Evolutionary conservation across 164 flowering plant species (phyloP).

Genomic region (Liquidambar formosana): DNA sequence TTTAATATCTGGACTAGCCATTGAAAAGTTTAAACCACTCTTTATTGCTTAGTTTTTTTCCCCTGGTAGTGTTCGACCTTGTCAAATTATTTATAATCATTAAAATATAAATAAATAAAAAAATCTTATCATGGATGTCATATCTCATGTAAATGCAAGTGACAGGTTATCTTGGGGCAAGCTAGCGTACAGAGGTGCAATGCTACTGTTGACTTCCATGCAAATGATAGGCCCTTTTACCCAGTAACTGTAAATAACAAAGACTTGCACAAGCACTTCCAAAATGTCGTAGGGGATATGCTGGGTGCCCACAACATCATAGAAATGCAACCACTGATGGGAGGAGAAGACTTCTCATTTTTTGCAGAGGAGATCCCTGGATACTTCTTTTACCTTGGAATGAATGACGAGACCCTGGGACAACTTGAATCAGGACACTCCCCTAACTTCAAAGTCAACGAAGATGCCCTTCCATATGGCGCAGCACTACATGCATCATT

Average conservation of each 20-base stretch:
- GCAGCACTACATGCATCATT: constrained; percentile 41
- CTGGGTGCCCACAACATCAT: constrained; percentile 24
- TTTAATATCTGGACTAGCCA: not conserved
- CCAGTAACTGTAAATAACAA: constrained; percentile 32
- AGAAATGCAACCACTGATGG: constrained; percentile 32
- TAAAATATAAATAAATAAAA: constrained; percentile 37
- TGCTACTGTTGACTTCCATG: constrained; percentile 27
- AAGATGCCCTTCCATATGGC: constrained; percentile 43
- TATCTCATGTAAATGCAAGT: not conserved
- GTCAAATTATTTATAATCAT: no score
- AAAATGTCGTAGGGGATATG: constrained; percentile 27
- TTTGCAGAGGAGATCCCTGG: constrained; percentile 36
- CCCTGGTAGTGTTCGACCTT: no score
- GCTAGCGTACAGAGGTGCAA: constrained; percentile 44
- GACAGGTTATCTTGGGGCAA: constrained; percentile 36
- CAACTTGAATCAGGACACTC: constrained; percentile 25
- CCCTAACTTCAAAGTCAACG: constrained; percentile 31
- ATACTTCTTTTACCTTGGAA: constrained; percentile 35
- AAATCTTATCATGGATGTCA: not conserved
- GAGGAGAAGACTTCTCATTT: constrained; percentile 44
- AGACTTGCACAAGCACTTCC: constrained; percentile 31
- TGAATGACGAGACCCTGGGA: constrained; percentile 24
- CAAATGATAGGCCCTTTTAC: constrained; percentile 17
- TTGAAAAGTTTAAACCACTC: not conserved
- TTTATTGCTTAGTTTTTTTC: no score